Evolutionary conservation across 1,139 yeast genomes (phyloP).

Genomic region (Pichia sp.): DNA sequence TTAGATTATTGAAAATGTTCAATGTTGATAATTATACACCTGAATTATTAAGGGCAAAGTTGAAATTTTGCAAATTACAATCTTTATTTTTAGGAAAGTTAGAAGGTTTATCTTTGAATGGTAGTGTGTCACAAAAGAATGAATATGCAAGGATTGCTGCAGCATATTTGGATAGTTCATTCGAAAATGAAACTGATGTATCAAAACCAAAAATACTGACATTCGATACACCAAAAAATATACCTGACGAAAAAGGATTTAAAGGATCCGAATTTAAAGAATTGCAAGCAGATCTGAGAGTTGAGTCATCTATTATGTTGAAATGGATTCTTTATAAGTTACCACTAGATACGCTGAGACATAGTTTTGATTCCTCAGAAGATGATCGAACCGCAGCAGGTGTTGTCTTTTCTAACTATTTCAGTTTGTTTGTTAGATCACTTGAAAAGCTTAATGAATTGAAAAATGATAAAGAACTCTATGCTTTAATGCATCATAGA

Average conservation of each 20-base stretch:
- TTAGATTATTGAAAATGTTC: constrained; percentile 18
- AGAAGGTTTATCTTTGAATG: constrained; percentile 38
- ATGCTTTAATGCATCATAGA: constrained; percentile 38
- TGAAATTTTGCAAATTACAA: constrained; percentile 44
- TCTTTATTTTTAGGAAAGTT: constrained; percentile 36
- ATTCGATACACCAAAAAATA: constrained; percentile 7
- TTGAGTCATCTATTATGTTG: constrained; percentile 57
- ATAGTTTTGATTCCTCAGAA: constrained; percentile 15
- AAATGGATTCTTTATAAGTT: constrained; percentile 48
- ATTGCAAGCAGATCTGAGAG: constrained; percentile 57
- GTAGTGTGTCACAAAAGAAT: constrained; percentile 57
- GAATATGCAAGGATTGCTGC: constrained; percentile 51
- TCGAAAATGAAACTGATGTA: constrained; percentile 24
- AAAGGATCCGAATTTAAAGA: constrained; percentile 43
- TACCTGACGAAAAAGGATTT: constrained; percentile 18
- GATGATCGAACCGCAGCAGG: constrained; percentile 40
- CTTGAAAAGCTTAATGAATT: constrained; percentile 50
- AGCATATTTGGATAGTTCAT: constrained; percentile 64
- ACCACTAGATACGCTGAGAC: constrained; percentile 50
- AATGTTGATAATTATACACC: constrained; percentile 30
- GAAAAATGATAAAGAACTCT: constrained; percentile 18
- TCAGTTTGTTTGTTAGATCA: constrained; percentile 63
- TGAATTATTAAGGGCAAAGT: constrained; percentile 38
- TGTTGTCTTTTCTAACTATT: constrained; percentile 63
- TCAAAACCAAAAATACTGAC: constrained; percentile 5